Base-by-base conservation (phyloP, 148 eudicot species). In the Beta vulgaris region DNA sequence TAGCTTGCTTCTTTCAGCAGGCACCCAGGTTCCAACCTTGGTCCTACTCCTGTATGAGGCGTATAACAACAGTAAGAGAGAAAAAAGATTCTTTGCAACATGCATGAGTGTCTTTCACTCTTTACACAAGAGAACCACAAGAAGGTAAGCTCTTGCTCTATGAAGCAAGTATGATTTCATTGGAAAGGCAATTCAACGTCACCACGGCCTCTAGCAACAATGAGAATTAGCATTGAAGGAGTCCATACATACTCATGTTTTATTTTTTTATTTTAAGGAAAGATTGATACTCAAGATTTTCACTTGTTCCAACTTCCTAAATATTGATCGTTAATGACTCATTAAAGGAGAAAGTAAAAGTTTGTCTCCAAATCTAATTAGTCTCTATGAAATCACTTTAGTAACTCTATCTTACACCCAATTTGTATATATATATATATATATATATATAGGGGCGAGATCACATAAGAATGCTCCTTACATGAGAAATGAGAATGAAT, bases 141-240 rank as follows among this genome's bases (percentile, higher is more conserved):
- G 44, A 51, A 34, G 39, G 4, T n/a, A 1, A 26, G 3, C 25
- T 32, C 2, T 49, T 29, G 36, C 54, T 35, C 73, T 21, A 18
- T n/a, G 61, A 51, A 71, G 15, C 73, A 34, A 9, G 46, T 71
- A 71, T 35, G 46, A 35, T 53, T 29, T 37, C 73, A 53, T 6
- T 26, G 19, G 3, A 34, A 32, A 51, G 23, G 12, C 15, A 31
- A 18, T 10, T 26, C 49, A 26, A 67, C 14, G 49, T 40, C 15
- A 1, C 26, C 32, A 40, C 1, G 49, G 46, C 44, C 71, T 4
- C 49, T 51, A 51, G 23, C 11, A 0, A 21, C 21, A 21, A 18
- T 21, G n/a, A 51, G 25, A 51, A 51, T 51, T 51, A 19, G 1
- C 23, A 51, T 51, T 51, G 9, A 51, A 51, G 55, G 11, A 6